phyloP scores from a whole-genome alignment of 192 early-diverging fungal species.

The Dissophora ornata region DNA sequence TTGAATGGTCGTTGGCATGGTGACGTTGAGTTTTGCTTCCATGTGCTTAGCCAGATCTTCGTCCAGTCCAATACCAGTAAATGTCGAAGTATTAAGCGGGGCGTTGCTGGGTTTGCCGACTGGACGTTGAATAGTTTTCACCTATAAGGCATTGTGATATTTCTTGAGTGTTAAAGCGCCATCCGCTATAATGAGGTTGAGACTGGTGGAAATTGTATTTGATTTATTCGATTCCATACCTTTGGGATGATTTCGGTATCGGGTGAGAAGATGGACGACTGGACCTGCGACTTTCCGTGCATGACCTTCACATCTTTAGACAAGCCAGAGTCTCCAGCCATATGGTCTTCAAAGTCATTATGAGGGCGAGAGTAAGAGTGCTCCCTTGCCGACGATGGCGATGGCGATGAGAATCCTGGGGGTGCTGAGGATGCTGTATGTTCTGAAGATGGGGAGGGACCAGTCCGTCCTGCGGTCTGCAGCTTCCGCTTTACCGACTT shows the following conservation, averaged over 20 bases:
- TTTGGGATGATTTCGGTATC: slow-evolving; percentile 68
- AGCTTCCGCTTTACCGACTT: slow-evolving; percentile 38
- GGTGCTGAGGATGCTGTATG: slow-evolving; percentile 6
- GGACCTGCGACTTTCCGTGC: slow-evolving; percentile 72
- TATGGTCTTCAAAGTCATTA: slow-evolving; percentile 25
- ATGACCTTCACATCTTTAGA: slow-evolving; percentile 47
- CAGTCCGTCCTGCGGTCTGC: background rate
- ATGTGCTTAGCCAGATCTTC: slow-evolving; percentile 76
- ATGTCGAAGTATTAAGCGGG: slow-evolving; percentile 64
- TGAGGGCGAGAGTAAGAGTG: slow-evolving; percentile 12
- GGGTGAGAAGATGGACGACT: slow-evolving; percentile 86
- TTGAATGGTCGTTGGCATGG: slow-evolving; percentile 91
- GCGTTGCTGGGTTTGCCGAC: slow-evolving; percentile 62
- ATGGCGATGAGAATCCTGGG: background rate
- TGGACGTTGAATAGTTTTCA: slow-evolving; percentile 36
- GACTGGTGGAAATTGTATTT: too few species aligned
- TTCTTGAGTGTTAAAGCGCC: too few species aligned
- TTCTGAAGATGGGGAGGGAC: background rate
- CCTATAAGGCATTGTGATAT: slow-evolving; percentile 13
- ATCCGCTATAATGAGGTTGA: too few species aligned
- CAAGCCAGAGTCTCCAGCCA: slow-evolving; percentile 1
- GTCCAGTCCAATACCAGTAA: slow-evolving; percentile 84
- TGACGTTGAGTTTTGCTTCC: slow-evolving; percentile 76
- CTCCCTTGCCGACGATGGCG: background rate
- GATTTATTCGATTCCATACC: too few species aligned